These are phyloP conservation scores for Trichocladium uniseriatum DNA, from an alignment of 495 filamentous ascomycete genomes.

Conservation along the genomic window DNA sequence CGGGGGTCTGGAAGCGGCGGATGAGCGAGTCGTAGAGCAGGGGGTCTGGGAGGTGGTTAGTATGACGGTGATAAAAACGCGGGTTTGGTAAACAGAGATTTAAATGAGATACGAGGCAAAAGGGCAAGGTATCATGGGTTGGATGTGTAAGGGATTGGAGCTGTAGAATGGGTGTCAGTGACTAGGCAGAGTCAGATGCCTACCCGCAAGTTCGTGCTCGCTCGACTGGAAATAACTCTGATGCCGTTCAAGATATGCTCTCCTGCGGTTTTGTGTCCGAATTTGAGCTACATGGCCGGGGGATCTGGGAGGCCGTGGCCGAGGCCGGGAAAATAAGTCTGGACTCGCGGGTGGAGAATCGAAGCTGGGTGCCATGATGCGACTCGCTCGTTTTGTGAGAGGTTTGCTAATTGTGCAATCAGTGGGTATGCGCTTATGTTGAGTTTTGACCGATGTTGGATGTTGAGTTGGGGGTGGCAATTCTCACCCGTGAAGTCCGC, in stretches of 20 bases:
- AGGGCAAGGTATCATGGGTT: not conserved
- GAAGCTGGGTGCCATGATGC: conserved; percentile 14
- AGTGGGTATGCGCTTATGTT: too few species aligned
- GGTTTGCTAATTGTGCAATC: too few species aligned
- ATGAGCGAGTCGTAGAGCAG: conserved; percentile 72
- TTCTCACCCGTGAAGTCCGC: not conserved
- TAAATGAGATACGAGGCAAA: too few species aligned
- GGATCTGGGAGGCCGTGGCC: conserved; percentile 31
- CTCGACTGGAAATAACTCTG: conserved; percentile 30
- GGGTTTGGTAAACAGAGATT: too few species aligned
- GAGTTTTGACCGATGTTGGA: too few species aligned
- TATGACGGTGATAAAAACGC: too few species aligned
- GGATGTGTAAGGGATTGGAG: not conserved
- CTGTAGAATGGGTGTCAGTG: not conserved
- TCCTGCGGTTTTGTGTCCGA: conserved; percentile 34
- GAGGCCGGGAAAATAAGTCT: conserved; percentile 20
- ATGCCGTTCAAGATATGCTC: conserved; percentile 35
- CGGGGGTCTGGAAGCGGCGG: conserved; percentile 63
- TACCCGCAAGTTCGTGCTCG: conserved; percentile 40
- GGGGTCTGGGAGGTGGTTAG: conserved; percentile 45
- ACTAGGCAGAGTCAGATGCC: not conserved
- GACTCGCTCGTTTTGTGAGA: too few species aligned
- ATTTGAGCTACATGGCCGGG: conserved; percentile 26
- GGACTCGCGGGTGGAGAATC: conserved; percentile 15
- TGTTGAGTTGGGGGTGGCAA: not conserved